Base-by-base conservation (phyloP, 495 filamentous ascomycete genomes). In the Darksidea phi region DNA sequence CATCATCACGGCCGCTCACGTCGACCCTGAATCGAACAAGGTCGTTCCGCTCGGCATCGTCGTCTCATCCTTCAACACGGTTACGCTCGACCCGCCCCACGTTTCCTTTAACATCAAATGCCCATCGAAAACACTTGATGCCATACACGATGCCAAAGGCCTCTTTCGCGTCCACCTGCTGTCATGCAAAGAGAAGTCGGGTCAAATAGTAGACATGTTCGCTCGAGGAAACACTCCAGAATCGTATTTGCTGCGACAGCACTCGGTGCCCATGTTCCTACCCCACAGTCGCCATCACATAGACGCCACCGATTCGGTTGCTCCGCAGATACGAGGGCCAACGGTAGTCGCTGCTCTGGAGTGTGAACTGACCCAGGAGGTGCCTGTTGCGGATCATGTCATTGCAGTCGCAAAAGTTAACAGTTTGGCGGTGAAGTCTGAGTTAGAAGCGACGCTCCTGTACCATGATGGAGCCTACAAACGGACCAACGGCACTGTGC, bases 11-110 rank as follows among this genome's bases (percentile, higher is more conserved):
- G 77, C 73, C 45, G 74, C 72, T 17, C 18, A 18, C 20, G 15
- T 25, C 32, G 45, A 42, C 28, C 36, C 26, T 18, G 38, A 12
- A 15, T 15, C 13, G 12, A n/a, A 46, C 1, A 32, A 46, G 48
- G 18, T 8, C 17, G 57, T 54, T 32, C 72, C 75, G 53, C 77
- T 80, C 23, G 90, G 83, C 52, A 87, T 94, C 78, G 91, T 89
- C 23, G 85, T 93, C 64, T 95, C 90, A 18, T 91, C 88, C 12
- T 88, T 95, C 76, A 91, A 82, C 18, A 89, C 88, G 0, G 80
- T 95, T 23, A 81, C 86, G 0, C 76, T 94, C 0, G 57, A 68
- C 12, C 89, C 89, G 0, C 89, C 90, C 0, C 77, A 87, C 24
- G 79, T 94, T 36, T 86, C 85, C 34, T 92, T 95, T 81, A 95